Base-by-base conservation (phyloP, 148 eudicot genomes). In the Camellia lanceoleosa region DNA sequence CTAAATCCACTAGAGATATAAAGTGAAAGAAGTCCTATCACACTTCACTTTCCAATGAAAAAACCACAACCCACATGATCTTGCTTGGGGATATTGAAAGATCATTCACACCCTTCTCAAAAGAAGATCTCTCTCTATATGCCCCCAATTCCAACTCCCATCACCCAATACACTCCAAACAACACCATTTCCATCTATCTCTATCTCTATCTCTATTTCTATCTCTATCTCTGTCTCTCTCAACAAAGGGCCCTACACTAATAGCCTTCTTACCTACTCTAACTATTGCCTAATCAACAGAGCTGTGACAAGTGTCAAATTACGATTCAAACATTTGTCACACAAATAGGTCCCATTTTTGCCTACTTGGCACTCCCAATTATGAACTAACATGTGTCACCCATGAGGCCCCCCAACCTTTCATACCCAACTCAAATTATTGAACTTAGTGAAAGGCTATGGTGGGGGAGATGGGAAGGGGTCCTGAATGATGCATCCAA, bases 51-150 rank as follows among this genome's bases (percentile, higher is more conserved):
- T 73, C 78, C 78, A 46, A 73, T 58, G 85, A 82, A 79, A 88
- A 65, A 77, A 5, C 7, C 77, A 80, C 89, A 82, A 75, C 83
- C 83, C 91, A 89, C 89, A 85, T 87, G 89, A 91, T 87, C 74
- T 85, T 88, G 86, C 85, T 87, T 82, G 81, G 82, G 81, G 74
- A 80, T 84, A 77, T 84, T 85, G 80, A 80, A 82, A 79, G 73
- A 58, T 80, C 79, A 74, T 73, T 56, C 56, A 63, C 73, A 5
- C 71, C 74, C 68, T 82, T 78, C 78, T 73, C 43, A 78, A 74
- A 76, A 81, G 72, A 76, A 84, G 79, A 63, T 76, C 66, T 55
- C 61, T 64, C 58, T 65, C 6, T 7, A n/a, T 71, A 46, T 51
- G 15, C 19, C 66, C 15, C 52, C 59, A 51, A 60, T 71, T 62